Conservation (phyloP, 768 basidiomycete species). For the Amanita pseudoporphyria region DNA sequence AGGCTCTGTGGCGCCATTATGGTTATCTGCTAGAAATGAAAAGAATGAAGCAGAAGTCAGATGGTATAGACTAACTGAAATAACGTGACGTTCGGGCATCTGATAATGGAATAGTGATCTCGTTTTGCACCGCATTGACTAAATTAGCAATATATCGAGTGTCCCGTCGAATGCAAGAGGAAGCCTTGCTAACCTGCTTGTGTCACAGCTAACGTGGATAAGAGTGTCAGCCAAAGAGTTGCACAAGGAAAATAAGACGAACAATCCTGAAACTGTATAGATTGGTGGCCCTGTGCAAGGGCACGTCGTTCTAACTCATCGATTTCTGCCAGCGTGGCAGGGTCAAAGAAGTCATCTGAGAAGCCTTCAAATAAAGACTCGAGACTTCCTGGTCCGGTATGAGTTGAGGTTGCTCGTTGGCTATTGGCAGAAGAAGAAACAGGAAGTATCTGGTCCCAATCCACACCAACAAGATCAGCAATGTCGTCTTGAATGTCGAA, state of each 20-base stretch:
- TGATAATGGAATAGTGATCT: neutral
- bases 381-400: conserved; percentile 4
- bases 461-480: conserved; percentile 37
- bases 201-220: neutral
- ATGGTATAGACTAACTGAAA: neutral
- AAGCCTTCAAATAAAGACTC: conserved; percentile 6
- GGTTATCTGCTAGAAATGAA: neutral
- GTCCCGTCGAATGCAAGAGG: neutral
- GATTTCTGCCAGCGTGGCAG: conserved; percentile 29
- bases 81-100: neutral
- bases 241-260: neutral
- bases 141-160: neutral
- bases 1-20: neutral
- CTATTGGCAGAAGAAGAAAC: conserved; percentile 15
- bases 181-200: neutral
- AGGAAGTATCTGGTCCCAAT: conserved; percentile 32
- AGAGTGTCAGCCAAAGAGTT: neutral
- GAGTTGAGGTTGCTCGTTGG: conserved; percentile 13
- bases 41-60: neutral
- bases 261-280: conserved; percentile 3
- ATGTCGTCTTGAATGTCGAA: conserved; percentile 47
- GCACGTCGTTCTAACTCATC: conserved; percentile 35
- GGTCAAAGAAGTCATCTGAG: conserved; percentile 23
- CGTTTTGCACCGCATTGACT: neutral
- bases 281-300: conserved; percentile 6